Evolutionary conservation across 2,329 filamentous ascomycete genomes (phyloP).

Genomic region (Aspergillus flavus): DNA sequence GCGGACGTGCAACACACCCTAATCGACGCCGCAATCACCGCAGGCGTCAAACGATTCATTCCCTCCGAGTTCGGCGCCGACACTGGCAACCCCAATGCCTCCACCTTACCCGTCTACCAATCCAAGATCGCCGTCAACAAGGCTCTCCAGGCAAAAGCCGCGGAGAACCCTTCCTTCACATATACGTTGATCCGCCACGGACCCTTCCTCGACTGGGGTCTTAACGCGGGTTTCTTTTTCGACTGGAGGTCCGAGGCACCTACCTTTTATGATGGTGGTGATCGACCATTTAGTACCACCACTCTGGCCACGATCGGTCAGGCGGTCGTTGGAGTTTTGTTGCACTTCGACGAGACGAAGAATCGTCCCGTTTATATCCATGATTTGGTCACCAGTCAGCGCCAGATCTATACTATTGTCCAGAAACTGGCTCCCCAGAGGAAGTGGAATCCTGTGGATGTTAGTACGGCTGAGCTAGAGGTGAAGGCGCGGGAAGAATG

Average conservation of each 20-base stretch:
- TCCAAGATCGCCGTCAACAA: background rate
- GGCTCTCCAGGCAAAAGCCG: background rate
- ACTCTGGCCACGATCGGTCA: constrained; percentile 11
- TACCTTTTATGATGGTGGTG: constrained; percentile 13
- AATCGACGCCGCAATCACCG: background rate
- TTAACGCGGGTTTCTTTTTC: background rate
- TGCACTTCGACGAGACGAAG: constrained; percentile 6
- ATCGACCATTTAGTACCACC: constrained; percentile 14
- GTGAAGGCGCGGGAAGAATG: background rate
- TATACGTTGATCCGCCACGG: constrained; percentile 3
- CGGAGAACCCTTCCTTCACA: background rate
- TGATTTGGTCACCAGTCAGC: constrained; percentile 13
- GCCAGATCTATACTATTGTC: constrained; percentile 9
- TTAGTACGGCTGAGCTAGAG: constrained; percentile 3
- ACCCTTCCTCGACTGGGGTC: constrained; percentile 5
- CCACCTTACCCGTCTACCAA: background rate
- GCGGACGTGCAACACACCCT: background rate
- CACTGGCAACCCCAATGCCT: background rate
- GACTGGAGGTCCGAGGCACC: background rate
- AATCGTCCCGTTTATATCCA: constrained; percentile 14
- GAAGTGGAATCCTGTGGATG: background rate
- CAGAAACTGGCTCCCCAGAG: background rate
- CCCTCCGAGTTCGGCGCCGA: constrained; percentile 5
- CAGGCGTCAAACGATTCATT: constrained; percentile 1
- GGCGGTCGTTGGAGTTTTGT: background rate